phyloP scores from a whole-genome alignment of 352 stramenopile species.

The Pythium dissimile region DNA sequence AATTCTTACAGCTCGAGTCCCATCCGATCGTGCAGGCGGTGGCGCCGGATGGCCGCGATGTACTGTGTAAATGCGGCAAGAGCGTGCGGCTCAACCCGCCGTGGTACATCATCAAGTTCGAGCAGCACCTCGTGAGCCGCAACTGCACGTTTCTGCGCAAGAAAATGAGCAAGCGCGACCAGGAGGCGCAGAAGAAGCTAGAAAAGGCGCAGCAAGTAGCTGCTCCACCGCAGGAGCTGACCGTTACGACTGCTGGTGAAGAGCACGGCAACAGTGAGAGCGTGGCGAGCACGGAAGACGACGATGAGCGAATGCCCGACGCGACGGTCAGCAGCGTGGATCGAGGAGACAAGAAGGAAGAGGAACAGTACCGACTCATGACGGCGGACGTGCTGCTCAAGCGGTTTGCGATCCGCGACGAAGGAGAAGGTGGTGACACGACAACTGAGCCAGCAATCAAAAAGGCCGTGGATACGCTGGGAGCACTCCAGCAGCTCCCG shows the following conservation, averaged over 20 bases:
- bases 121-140: slow-evolving; percentile 80
- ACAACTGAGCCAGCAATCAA: too few relatives aligned
- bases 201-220: background rate
- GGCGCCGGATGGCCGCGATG: slow-evolving; percentile 42
- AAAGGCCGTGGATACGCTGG: slow-evolving; percentile 20
- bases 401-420: background rate
- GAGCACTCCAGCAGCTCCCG: slow-evolving; percentile 31
- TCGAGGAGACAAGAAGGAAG: background rate
- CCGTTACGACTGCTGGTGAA: too few relatives aligned
- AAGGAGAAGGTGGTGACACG: too few relatives aligned
- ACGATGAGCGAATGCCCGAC: too few relatives aligned
- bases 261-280: too few relatives aligned
- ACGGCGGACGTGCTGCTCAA: background rate
- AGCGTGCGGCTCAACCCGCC: slow-evolving; percentile 70
- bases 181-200: background rate
- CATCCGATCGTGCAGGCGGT: slow-evolving; percentile 57
- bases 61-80: slow-evolving; percentile 69
- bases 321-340: too few relatives aligned
- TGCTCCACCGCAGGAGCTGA: too few relatives aligned
- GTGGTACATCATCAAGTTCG: slow-evolving; percentile 86
- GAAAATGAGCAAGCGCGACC: slow-evolving; percentile 12
- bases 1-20: slow-evolving; percentile 45
- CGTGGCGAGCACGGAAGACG: too few relatives aligned
- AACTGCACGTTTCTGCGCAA: slow-evolving; percentile 72
- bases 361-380: background rate